Evolutionary conservation across 306 rosid genomes (phyloP), one percentile per base, ranked within the genome.

Genomic region (Sindora glabra): DNA sequence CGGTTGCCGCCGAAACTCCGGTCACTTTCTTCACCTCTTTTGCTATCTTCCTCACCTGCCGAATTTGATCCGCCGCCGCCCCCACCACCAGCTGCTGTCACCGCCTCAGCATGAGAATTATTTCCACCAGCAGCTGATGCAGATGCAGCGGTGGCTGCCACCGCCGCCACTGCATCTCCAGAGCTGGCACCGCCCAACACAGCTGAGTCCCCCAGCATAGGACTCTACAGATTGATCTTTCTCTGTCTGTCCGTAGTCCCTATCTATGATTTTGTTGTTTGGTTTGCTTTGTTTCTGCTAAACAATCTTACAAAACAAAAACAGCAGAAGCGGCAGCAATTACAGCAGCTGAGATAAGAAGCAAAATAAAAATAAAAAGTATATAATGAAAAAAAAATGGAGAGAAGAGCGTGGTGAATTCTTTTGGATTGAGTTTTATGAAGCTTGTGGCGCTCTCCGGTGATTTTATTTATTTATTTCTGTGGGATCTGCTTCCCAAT

Each of bases 121-220:
- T n/a, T n/a, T n/a, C 74, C 72, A 0, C 71, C 69, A 5, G 71
- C 59, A 10, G 53, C 65, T 9, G 37, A 27, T 13, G 55, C 13
- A 0, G 69, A n/a, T 22, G 62, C 27, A 10, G 57, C 36, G 9
- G 66, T 17, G 5, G 48, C 59, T 1, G 76, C 42, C 16, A 34
- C 32, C 34, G n/a, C n/a, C n/a, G 59, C 74, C 10, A 42, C 78
- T 25, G 73, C 77, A 45, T 75, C 86, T 13, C 61, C 82, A 19
- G 95, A 79, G 85, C 61, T 77, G 1, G 79, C 78, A 16, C 60
- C 41, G 15, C 82, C 86, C 37, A 84, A 64, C 53, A 72, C 83
- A 48, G 79, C 57, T 32, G 95, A 79, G 85, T 87, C 89, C 77
- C 89, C 92, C 71, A 81, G 82, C 95, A 88, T 84, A 87, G 86